A percentile compares a stretch with the other conserved stretches of the same genome.
Conservation (phyloP, 495 filamentous ascomycete species). For the Penicillium daleae region DNA sequence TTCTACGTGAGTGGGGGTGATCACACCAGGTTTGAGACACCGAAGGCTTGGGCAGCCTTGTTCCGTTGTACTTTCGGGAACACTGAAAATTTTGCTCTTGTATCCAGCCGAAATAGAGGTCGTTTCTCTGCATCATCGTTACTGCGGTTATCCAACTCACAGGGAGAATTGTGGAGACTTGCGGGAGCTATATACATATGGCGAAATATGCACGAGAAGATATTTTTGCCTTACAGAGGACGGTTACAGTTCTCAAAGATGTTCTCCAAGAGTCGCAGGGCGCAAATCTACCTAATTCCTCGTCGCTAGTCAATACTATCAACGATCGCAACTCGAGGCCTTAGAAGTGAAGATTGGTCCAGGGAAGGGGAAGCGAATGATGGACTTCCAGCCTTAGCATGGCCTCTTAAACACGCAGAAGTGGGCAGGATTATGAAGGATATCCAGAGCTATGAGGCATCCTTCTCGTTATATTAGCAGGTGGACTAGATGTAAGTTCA, state of each 20-base stretch:
- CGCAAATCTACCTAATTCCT: conserved; percentile 12
- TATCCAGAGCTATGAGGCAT: too few relatives aligned
- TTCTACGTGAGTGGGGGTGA: too few relatives aligned
- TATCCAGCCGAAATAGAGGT: conserved; percentile 34
- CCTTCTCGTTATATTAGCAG: too few relatives aligned
- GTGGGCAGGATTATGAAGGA: too few relatives aligned
- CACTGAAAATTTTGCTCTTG: too few relatives aligned
- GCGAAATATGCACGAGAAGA: conserved; percentile 41
- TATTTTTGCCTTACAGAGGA: conserved; percentile 28
- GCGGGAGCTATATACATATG: conserved; percentile 32
- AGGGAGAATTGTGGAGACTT: conserved; percentile 30
- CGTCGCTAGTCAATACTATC: conserved; percentile 20
- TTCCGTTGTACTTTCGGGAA: too few relatives aligned
- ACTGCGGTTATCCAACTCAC: conserved; percentile 44
- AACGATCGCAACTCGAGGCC: conserved; percentile 29
- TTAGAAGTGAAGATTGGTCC: conserved; percentile 40
- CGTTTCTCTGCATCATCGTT: conserved; percentile 37
- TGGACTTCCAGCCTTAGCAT: too few relatives aligned
- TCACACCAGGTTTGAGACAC: too few relatives aligned
- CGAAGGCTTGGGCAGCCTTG: too few relatives aligned
- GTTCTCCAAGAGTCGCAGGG: conserved; percentile 21
- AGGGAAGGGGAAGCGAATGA: too few relatives aligned
- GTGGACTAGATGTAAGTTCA: too few relatives aligned
- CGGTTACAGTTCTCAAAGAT: conserved; percentile 27
- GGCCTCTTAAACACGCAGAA: too few relatives aligned